Evolutionary conservation across 306 rosid species (phyloP), one percentile per base, ranked within the genome.

Genomic region (Cajanus cajan): DNA sequence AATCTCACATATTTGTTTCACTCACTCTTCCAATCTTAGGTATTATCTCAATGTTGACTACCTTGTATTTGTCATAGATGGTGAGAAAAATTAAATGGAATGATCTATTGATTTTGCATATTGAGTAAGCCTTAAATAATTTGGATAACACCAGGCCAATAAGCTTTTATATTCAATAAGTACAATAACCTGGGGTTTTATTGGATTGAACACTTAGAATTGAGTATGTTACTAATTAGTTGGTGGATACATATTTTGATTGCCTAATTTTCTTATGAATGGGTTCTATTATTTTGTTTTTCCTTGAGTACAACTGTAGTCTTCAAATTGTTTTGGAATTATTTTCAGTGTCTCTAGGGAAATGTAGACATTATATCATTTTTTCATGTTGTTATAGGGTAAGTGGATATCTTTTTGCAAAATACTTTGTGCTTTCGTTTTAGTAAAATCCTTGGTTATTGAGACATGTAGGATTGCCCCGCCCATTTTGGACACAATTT

Each of bases 91-190:
- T 11, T 77, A 77, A 52, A 64, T 24, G 71, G 31, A 47, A 43
- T 51, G 52, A 71, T 55, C 16, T 71, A 69, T 45, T 37, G 24
- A 8, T 36, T 66, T 44, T 73, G 40, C 51, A 41, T 57, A 66
- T 21, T 66, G 68, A 54, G 45, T 47, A 65, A 73, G 43, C 78
- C 80, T 40, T 39, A 37, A 22, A 25, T 8, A 25, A 40, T 70
- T 61, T 40, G 9, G 39, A 63, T 34, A 44, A 10, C 14, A 2
- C 33, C n/a, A 8, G 33, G 39, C 45, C 22, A 66, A 2, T 18
- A 71, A 54, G 61, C 2, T 63, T 48, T 51, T 39, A 18, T 40
- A 21, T 57, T 55, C 15, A 51, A 51, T 13, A 52, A 51, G 84
- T 37, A 22, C 6, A 31, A 18, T 70, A 16, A 43, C 40, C 24